Evolutionary conservation across 164 flowering plant species (phyloP).

Genomic region (Saururus chinensis): DNA sequence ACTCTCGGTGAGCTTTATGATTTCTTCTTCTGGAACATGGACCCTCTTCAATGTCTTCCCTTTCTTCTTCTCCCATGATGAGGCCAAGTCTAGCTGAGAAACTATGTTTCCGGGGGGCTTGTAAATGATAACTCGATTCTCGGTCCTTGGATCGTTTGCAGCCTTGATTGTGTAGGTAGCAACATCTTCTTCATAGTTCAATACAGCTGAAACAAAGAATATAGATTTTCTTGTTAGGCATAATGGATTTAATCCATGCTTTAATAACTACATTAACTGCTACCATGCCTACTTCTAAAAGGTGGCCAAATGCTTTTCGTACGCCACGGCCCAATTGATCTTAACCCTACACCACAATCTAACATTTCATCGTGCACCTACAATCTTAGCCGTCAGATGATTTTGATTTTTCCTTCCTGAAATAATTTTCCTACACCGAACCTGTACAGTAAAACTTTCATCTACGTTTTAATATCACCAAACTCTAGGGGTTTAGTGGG

Average conservation of each 20-base stretch:
- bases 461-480: too few relatives aligned
- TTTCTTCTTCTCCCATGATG: conserved; percentile 32
- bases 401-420: too few relatives aligned
- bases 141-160: conserved; percentile 22
- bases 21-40: conserved; percentile 11
- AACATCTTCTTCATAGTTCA: conserved; percentile 32
- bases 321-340: too few relatives aligned
- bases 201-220: conserved; percentile 16
- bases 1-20: conserved; percentile 3
- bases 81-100: conserved; percentile 24
- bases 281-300: too few relatives aligned
- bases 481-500: too few relatives aligned
- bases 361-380: too few relatives aligned
- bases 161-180: conserved; percentile 27
- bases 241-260: not conserved
- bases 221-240: not conserved
- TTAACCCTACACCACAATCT: too few relatives aligned
- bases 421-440: too few relatives aligned
- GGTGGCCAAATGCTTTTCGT: too few relatives aligned
- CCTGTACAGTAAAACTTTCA: too few relatives aligned
- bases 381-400: too few relatives aligned
- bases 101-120: conserved; percentile 24
- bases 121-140: conserved; percentile 20
- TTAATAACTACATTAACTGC: too few relatives aligned
- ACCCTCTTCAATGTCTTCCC: conserved; percentile 15